A percentile compares a stretch with the other conserved stretches of the same genome.
These are phyloP conservation scores for Tulasnella sp. DNA, from an alignment of 768 basidiomycete genomes.

Conservation along the genomic window DNA sequence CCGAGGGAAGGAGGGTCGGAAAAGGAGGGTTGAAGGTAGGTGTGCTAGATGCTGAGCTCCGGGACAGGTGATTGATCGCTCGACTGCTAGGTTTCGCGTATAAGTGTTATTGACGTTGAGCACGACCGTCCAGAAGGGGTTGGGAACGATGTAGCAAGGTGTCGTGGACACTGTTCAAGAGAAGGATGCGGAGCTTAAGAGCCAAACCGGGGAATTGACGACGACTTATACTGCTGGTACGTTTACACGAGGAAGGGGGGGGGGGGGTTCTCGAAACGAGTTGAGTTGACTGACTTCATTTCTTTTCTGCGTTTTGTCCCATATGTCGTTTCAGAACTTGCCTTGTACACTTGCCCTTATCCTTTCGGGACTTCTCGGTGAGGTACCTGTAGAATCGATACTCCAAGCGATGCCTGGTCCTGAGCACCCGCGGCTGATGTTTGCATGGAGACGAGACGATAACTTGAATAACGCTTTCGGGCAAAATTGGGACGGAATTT, in stretches of 20 bases:
- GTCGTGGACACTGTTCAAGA: not conserved
- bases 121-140: slow-evolving; percentile 1
- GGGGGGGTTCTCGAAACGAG: not conserved
- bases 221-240: slow-evolving; percentile 2
- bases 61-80: not conserved
- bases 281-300: not conserved
- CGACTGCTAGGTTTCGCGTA: not conserved
- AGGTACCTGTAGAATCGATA: too few relatives aligned
- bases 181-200: not conserved
- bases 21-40: slow-evolving; percentile 29
- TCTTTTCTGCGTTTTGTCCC: not conserved
- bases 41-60: not conserved
- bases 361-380: too few relatives aligned
- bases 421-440: too few relatives aligned
- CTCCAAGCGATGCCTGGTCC: not conserved
- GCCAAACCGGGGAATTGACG: not conserved
- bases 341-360: not conserved
- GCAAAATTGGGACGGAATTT: too few relatives aligned
- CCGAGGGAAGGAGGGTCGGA: slow-evolving; percentile 41
- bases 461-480: too few relatives aligned
- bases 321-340: not conserved
- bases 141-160: not conserved
- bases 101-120: not conserved
- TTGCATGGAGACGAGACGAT: too few relatives aligned
- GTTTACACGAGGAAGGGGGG: not conserved